These are phyloP conservation scores for Chlorella sp. DNA, from an alignment of 139 green algal species.

Conservation along the genomic window DNA sequence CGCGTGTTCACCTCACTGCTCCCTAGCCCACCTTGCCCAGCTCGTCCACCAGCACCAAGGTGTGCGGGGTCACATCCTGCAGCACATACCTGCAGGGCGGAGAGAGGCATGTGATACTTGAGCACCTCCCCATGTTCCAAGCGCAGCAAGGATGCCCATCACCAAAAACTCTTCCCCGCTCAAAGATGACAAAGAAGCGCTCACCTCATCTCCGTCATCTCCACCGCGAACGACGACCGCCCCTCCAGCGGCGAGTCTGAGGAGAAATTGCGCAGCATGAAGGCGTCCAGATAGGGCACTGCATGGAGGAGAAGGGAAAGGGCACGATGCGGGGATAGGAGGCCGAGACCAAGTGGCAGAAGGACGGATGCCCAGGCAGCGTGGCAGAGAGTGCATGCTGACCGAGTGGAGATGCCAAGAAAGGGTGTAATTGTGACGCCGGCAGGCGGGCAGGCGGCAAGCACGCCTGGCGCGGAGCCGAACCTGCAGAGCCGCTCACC, in stretches of 20 bases:
- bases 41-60: conserved; percentile 89
- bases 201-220: conserved; percentile 79
- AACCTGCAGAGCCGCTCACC: background rate
- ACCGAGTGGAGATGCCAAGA: too few species aligned
- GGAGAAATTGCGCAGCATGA: conserved; percentile 83
- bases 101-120: background rate
- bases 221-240: conserved; percentile 82
- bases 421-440: too few species aligned
- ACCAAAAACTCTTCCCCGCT: background rate
- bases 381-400: too few species aligned
- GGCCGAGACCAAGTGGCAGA: too few species aligned
- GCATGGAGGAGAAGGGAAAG: background rate
- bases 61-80: conserved; percentile 46
- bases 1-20: too few species aligned
- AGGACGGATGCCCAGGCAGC: too few species aligned
- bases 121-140: background rate
- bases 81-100: conserved; percentile 46
- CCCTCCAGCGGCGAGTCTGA: conserved; percentile 83
- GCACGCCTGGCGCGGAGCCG: too few species aligned
- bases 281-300: conserved; percentile 68
- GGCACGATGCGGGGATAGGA: too few species aligned
- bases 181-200: background rate
- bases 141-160: background rate
- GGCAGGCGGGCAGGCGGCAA: too few species aligned
- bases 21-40: too few species aligned